These are phyloP conservation scores for Nitzschia sp. DNA, from an alignment of 108 stramenopile species.

Conservation along the genomic window DNA sequence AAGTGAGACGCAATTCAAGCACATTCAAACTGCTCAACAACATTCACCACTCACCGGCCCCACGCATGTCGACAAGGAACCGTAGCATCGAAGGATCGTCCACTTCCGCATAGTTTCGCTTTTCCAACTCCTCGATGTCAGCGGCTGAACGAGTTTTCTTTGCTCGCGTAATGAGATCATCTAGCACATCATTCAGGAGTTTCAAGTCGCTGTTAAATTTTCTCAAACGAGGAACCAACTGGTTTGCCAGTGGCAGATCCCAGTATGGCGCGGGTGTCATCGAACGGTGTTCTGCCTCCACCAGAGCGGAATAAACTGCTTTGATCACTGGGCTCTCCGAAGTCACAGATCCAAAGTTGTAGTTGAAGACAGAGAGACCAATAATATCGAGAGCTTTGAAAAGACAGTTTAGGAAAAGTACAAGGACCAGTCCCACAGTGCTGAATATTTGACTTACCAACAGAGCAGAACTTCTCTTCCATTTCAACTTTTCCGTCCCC, in stretches of 20 bases:
- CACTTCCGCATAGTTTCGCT: conserved; percentile 84
- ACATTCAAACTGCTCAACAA: conserved; percentile 50
- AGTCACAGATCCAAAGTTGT: conserved; percentile 91
- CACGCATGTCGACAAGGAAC: conserved; percentile 95
- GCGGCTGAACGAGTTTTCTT: conserved; percentile 75
- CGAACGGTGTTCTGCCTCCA: conserved; percentile 94
- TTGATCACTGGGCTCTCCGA: conserved; percentile 87
- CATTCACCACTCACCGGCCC: conserved; percentile 92
- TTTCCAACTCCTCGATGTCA: conserved; percentile 93
- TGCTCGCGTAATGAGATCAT: conserved; percentile 84
- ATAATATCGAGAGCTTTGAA: conserved; percentile 81
- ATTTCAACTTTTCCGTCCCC: conserved; percentile 78
- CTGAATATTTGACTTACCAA: conserved; percentile 50
- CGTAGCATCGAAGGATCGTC: conserved; percentile 92
- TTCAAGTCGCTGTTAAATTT: conserved; percentile 91
- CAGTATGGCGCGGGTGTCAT: conserved; percentile 97
- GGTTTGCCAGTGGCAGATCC: conserved; percentile 91
- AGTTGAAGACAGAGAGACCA: conserved; percentile 93
- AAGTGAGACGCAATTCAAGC: background rate
- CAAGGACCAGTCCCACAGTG: conserved; percentile 86
- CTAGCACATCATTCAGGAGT: conserved; percentile 87
- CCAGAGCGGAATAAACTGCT: conserved; percentile 91
- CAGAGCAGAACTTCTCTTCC: conserved; percentile 92
- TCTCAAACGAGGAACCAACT: conserved; percentile 87
- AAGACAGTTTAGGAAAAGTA: conserved; percentile 87